Percentiles rank a stretch among this genome's conserved stretches.
These are phyloP conservation scores for Pythium biforme DNA, from an alignment of 352 stramenopile species.

Conservation along the genomic window DNA sequence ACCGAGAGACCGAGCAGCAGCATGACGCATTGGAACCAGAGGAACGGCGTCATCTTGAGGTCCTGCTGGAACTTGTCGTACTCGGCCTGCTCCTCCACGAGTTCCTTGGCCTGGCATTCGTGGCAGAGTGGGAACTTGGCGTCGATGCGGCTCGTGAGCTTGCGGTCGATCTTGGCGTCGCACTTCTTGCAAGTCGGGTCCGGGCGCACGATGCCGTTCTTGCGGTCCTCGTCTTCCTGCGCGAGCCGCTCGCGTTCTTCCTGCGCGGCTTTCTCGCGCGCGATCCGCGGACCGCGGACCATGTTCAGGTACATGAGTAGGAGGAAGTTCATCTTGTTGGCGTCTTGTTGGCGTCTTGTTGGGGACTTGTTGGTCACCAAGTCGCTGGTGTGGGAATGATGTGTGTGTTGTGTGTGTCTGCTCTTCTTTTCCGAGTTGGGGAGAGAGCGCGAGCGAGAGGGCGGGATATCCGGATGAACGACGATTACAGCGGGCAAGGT, in stretches of 20 bases:
- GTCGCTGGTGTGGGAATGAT: slow-evolving; percentile 6
- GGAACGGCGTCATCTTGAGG: slow-evolving; percentile 55
- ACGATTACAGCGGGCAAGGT: neutral
- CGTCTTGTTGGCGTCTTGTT: neutral
- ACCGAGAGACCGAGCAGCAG: slow-evolving; percentile 53
- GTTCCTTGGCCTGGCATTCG: slow-evolving; percentile 35
- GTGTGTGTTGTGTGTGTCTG: too few species aligned
- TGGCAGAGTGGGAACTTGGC: slow-evolving; percentile 36
- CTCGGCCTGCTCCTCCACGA: slow-evolving; percentile 20
- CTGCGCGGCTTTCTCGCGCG: slow-evolving; percentile 44
- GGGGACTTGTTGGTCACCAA: slow-evolving; percentile 2
- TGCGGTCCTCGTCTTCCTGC: slow-evolving; percentile 48
- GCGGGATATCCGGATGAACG: slow-evolving; percentile 5
- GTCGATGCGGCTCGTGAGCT: slow-evolving; percentile 29
- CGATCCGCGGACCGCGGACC: slow-evolving; percentile 59
- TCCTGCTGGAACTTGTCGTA: slow-evolving; percentile 16
- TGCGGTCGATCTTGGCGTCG: slow-evolving; percentile 47
- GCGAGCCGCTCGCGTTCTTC: slow-evolving; percentile 49
- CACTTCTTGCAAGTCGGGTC: slow-evolving; percentile 76
- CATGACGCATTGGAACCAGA: slow-evolving; percentile 68
- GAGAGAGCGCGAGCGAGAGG: slow-evolving; percentile 1
- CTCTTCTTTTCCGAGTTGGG: too few species aligned
- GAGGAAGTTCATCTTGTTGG: slow-evolving; percentile 62
- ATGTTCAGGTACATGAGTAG: slow-evolving; percentile 79
- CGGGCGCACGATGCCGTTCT: slow-evolving; percentile 41